phyloP scores from a whole-genome alignment of 768 basidiomycete species.

The Boletus rufocinnamomeus region DNA sequence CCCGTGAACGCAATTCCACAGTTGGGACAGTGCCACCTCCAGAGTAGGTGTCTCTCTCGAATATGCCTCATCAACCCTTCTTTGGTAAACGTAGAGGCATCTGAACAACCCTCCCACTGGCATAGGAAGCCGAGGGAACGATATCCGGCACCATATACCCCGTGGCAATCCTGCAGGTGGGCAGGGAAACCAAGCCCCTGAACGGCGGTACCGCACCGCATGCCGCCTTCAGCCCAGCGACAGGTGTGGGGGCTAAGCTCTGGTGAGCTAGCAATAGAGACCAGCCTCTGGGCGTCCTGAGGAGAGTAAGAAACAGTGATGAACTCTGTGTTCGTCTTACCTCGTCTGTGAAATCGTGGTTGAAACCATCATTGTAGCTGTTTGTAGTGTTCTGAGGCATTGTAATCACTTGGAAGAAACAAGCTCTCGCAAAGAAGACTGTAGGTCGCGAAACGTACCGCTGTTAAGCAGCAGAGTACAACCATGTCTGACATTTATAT shows the following conservation, averaged over 20 bases:
- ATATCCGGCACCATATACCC: slow-evolving; percentile 15
- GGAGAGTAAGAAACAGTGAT: slow-evolving; percentile 11
- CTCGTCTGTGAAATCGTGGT: slow-evolving; percentile 35
- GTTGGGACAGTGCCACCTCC: slow-evolving; percentile 28
- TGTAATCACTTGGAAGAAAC: neutral
- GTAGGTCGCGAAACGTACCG: neutral
- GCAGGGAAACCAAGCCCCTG: slow-evolving; percentile 20
- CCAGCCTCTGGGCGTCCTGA: slow-evolving; percentile 28
- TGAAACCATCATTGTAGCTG: slow-evolving; percentile 25
- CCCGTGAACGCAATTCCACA: slow-evolving; percentile 24
- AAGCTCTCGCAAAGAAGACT: neutral
- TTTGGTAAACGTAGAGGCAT: slow-evolving; percentile 18
- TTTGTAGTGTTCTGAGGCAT: slow-evolving; percentile 26
- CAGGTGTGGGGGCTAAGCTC: slow-evolving; percentile 29
- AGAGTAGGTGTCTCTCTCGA: slow-evolving; percentile 28
- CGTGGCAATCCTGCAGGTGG: slow-evolving; percentile 26
- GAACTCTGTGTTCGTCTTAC: slow-evolving; percentile 9
- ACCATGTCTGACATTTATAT: slow-evolving; percentile 23
- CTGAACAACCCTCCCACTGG: slow-evolving; percentile 28
- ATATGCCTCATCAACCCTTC: slow-evolving; percentile 28
- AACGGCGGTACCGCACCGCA: slow-evolving; percentile 14
- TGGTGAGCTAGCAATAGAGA: slow-evolving; percentile 32
- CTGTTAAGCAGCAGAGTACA: neutral
- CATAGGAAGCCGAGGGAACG: slow-evolving; percentile 18
- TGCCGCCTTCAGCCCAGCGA: slow-evolving; percentile 22